These are phyloP conservation scores for Chalciporus pseudorubinellus DNA, from an alignment of 768 basidiomycete species.

Conservation along the genomic window DNA sequence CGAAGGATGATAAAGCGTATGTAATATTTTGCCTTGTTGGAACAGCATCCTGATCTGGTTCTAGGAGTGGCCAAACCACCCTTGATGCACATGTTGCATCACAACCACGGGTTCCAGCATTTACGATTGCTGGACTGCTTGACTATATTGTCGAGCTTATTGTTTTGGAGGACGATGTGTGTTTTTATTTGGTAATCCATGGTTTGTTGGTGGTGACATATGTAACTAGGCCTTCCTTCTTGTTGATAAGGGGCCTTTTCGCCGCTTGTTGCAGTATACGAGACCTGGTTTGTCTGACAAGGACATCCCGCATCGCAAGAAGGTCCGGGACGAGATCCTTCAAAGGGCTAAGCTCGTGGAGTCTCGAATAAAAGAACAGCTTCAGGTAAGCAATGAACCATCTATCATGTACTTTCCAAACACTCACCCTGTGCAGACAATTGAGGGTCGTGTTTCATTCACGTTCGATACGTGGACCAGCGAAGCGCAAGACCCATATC, in stretches of 20 bases:
- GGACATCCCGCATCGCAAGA: background rate
- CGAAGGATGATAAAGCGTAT: too few species aligned
- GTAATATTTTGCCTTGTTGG: too few species aligned
- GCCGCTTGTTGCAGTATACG: background rate
- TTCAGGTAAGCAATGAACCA: too few species aligned
- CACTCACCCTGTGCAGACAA: too few species aligned
- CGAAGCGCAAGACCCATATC: constrained; percentile 11
- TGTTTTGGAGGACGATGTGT: background rate
- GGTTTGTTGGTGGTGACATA: too few species aligned
- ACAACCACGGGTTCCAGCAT: background rate
- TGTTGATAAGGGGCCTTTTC: background rate
- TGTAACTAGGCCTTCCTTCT: too few species aligned
- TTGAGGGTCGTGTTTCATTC: background rate
- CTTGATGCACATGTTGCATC: background rate
- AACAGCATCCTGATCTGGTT: too few species aligned
- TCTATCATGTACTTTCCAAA: too few species aligned
- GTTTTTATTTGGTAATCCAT: too few species aligned
- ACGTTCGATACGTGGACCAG: constrained; percentile 19
- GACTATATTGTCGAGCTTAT: background rate
- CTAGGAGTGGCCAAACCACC: background rate
- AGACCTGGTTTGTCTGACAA: background rate
- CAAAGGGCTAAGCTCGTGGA: background rate
- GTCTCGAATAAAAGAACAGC: background rate
- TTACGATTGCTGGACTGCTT: background rate
- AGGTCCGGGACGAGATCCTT: background rate